Base-by-base conservation (phyloP, 2,329 filamentous ascomycete genomes). In the Beauveria asiatica region DNA sequence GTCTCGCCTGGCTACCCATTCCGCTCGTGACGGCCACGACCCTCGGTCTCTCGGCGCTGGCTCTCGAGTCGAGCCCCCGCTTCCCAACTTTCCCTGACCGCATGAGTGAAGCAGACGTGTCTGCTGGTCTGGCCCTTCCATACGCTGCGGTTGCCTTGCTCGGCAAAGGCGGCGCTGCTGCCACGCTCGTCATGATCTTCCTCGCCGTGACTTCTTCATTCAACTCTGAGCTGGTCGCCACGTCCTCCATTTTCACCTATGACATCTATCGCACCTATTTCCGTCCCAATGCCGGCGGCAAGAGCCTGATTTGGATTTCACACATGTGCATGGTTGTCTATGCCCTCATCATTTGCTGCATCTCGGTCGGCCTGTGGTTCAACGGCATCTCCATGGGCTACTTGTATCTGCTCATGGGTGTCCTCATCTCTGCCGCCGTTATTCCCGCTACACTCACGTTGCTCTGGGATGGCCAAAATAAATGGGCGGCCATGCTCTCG, bases 1-100 rank as follows among this genome's bases (percentile, higher is more conserved):
- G 92, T 23, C 80, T 96, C 1, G 86, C 84, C 54, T 96, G 92
- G 92, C 96, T 96, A 66, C 92, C 92, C 1, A 95, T 97, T 57
- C 92, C 92, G 0, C 96, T 90, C 89, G 80, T 96, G 10, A 89
- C 86, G 2, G 91, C 92, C 1, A 96, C 90, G 0, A 96, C 92
- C 1, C 89, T 96, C 85, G 92, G 92, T 37, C 81, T 96, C 7
- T 83, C 89, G 1, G 90, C 89, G 3, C 78, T 96, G 8, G 89
- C 90, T 0, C 80, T 96, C 1, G 91, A 96, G 72, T 84, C 79
- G 64, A 87, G 83, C 65, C 87, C 84, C 1, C 77, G 76, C 3
- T 92, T 91, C 74, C 89, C 89, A 0, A 89, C 86, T 0, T 92
- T 81, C 67, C 89, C 84, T 0, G 76, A 87, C 62, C 84, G 90